Percentiles rank a stretch among this genome's conserved stretches.
Evolutionary conservation across 345 rosid genomes (phyloP).

Genomic region (Hevea brasiliensis): DNA sequence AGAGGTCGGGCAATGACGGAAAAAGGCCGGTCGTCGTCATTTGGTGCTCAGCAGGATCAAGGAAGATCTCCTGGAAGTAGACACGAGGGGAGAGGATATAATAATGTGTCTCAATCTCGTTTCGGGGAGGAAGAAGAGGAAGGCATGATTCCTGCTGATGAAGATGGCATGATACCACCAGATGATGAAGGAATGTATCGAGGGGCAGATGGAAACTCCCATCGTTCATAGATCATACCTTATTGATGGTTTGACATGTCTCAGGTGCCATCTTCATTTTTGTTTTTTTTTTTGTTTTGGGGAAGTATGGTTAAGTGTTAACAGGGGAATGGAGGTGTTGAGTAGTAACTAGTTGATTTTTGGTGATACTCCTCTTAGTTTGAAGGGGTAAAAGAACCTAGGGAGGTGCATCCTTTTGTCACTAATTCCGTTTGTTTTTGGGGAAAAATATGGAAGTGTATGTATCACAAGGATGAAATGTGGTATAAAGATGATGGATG

Average conservation of each 20-base stretch:
- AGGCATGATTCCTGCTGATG: slow-evolving; percentile 40
- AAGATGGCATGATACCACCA: not conserved
- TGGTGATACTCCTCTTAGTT: slow-evolving; percentile 1
- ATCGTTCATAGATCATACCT: not conserved
- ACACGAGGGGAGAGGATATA: not conserved
- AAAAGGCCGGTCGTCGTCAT: not conserved
- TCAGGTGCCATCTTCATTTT: not conserved
- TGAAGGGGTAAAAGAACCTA: not conserved
- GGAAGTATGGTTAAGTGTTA: too few species aligned
- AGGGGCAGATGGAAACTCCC: not conserved
- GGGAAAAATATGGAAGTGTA: too few species aligned
- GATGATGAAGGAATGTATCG: not conserved
- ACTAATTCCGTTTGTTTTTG: not conserved
- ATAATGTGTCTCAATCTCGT: slow-evolving; percentile 10
- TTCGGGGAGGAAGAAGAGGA: slow-evolving; percentile 43
- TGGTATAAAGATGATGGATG: too few species aligned
- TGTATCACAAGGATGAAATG: too few species aligned
- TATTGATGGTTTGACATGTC: not conserved
- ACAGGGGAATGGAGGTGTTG: not conserved
- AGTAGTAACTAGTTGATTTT: slow-evolving; percentile 19
- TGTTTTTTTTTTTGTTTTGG: not conserved
- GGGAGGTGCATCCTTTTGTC: not conserved
- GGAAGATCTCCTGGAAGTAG: slow-evolving; percentile 14
- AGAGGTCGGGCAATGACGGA: slow-evolving; percentile 24
- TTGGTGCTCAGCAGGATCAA: too few species aligned